phyloP scores from a whole-genome alignment of 2,329 filamentous ascomycete genomes.

The Fusarium sp. region DNA sequence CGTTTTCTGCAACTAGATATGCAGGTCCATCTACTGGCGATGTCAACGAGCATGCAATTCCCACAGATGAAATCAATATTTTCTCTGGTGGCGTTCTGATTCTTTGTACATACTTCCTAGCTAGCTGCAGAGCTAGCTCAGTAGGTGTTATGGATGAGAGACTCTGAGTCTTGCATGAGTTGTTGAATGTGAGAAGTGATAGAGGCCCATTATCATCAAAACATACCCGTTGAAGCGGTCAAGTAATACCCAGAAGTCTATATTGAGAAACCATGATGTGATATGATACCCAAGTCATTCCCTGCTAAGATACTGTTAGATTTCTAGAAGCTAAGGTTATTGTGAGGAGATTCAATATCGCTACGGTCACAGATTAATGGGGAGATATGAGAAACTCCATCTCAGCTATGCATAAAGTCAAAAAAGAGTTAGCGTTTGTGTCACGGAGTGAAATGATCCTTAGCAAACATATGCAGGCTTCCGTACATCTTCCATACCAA shows the following conservation, averaged over 20 bases:
- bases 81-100: neutral
- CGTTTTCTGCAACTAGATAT: rapidly evolving
- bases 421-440: neutral
- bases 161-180: rapidly evolving
- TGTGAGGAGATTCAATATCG: no score
- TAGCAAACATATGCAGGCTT: neutral
- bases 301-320: neutral
- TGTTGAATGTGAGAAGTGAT: constrained; percentile 4
- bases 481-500: neutral
- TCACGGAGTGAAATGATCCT: neutral
- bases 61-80: neutral
- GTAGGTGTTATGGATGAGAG: rapidly evolving
- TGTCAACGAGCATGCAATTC: neutral
- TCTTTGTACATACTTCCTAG: neutral
- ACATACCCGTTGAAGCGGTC: neutral
- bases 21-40: neutral
- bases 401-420: neutral
- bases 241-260: rapidly evolving
- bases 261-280: neutral
- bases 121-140: neutral
- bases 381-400: rapidly evolving
- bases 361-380: rapidly evolving
- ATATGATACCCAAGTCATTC: rapidly evolving
- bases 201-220: rapidly evolving
- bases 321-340: neutral